phyloP scores from a whole-genome alignment of 441 rosid genomes.

The Erysimum cheiri region DNA sequence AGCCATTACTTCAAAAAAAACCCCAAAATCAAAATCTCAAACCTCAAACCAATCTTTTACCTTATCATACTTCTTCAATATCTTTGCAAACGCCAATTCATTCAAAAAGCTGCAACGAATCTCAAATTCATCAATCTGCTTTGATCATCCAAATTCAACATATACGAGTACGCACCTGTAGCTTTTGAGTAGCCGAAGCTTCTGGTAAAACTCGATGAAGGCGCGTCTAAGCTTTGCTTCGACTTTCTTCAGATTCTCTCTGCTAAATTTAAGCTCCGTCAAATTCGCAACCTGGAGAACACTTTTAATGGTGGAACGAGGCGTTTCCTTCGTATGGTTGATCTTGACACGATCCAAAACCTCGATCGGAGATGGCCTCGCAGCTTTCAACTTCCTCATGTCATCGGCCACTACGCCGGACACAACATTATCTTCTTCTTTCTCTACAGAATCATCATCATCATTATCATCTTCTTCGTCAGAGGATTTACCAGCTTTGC shows the following conservation, averaged over 20 bases:
- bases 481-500: slow-evolving; percentile 45
- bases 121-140: slow-evolving; percentile 6
- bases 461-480: slow-evolving; percentile 37
- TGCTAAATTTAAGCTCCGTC: slow-evolving; percentile 47
- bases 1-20: background rate
- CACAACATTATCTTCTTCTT: slow-evolving; percentile 18
- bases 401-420: background rate
- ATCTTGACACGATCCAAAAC: slow-evolving; percentile 51
- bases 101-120: slow-evolving; percentile 49
- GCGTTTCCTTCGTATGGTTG: slow-evolving; percentile 46
- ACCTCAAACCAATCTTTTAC: slow-evolving; percentile 33
- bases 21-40: background rate
- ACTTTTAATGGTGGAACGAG: slow-evolving; percentile 48
- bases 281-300: slow-evolving; percentile 38
- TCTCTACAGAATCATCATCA: background rate
- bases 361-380: slow-evolving; percentile 50
- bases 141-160: background rate
- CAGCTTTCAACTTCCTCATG: slow-evolving; percentile 21
- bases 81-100: slow-evolving; percentile 52
- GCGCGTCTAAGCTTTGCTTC: slow-evolving; percentile 66
- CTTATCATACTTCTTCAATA: slow-evolving; percentile 65
- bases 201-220: slow-evolving; percentile 68
- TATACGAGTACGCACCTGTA: slow-evolving; percentile 45
- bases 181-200: slow-evolving; percentile 78
- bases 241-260: slow-evolving; percentile 53